Evolutionary conservation across 2,329 filamentous ascomycete genomes (phyloP).

Genomic region (Helicocarpus griseus): DNA sequence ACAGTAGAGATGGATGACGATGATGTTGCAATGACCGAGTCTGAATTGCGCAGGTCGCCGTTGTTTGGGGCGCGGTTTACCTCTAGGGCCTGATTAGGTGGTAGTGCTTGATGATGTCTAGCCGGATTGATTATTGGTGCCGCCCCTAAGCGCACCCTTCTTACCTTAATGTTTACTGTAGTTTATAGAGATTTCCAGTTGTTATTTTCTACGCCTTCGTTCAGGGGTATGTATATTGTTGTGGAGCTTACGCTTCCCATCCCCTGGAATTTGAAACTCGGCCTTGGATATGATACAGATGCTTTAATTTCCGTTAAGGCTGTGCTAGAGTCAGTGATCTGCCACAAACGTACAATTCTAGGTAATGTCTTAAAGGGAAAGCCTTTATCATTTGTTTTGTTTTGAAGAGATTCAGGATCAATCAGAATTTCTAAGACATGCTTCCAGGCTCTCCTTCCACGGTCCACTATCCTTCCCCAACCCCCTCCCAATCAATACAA

Average conservation of each 20-base stretch:
- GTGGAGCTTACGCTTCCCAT: too few relatives aligned
- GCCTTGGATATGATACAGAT: too few relatives aligned
- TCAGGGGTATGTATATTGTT: too few relatives aligned
- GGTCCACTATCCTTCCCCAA: constrained; percentile 23
- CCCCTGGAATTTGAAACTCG: too few relatives aligned
- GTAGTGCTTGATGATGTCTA: not conserved
- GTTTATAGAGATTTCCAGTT: too few relatives aligned
- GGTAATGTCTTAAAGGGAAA: too few relatives aligned
- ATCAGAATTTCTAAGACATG: not conserved
- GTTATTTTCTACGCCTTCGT: too few relatives aligned
- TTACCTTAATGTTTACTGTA: too few relatives aligned
- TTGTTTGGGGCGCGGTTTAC: constrained; percentile 5
- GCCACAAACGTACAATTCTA: too few relatives aligned
- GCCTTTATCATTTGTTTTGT: too few relatives aligned
- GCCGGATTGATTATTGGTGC: not conserved
- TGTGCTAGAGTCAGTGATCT: too few relatives aligned
- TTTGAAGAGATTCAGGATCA: not conserved
- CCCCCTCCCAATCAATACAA: constrained; percentile 39
- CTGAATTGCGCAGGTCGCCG: constrained; percentile 8
- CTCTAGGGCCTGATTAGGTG: not conserved
- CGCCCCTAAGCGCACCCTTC: not conserved
- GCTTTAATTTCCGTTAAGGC: too few relatives aligned
- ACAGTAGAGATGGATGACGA: constrained; percentile 2
- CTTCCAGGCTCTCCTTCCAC: constrained; percentile 27
- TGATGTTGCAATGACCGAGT: not conserved